Evolutionary conservation across 352 stramenopile species (phyloP).

Genomic region (Pythium aphanidermatum): DNA sequence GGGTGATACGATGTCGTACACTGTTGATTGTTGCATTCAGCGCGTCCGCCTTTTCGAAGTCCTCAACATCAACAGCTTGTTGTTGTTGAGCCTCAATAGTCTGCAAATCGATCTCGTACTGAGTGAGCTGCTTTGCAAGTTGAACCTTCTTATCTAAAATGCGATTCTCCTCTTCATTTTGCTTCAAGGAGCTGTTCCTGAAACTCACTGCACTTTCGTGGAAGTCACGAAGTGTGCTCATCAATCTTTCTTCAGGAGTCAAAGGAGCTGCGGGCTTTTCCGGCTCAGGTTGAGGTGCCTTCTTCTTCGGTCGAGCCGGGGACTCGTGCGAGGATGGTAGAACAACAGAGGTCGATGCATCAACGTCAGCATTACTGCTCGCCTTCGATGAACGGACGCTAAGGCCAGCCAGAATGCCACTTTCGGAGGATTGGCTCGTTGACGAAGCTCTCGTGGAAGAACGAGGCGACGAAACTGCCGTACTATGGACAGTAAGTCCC

Average conservation of each 20-base stretch:
- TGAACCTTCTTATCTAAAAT: slow-evolving; percentile 64
- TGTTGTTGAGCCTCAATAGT: slow-evolving; percentile 80
- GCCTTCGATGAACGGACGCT: slow-evolving; percentile 32
- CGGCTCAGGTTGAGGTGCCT: slow-evolving; percentile 16
- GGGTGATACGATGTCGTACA: slow-evolving; percentile 71
- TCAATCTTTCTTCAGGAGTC: slow-evolving; percentile 61
- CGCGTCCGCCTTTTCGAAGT: slow-evolving; percentile 81
- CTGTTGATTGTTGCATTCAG: slow-evolving; percentile 80
- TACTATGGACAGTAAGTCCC: slow-evolving; percentile 61
- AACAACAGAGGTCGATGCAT: slow-evolving; percentile 20
- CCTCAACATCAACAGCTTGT: slow-evolving; percentile 70
- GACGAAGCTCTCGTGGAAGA: slow-evolving; percentile 14
- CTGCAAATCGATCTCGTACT: slow-evolving; percentile 74
- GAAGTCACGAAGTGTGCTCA: slow-evolving; percentile 68
- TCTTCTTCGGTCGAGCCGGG: too few relatives aligned
- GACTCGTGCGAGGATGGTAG: too few relatives aligned
- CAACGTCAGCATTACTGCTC: slow-evolving; percentile 14
- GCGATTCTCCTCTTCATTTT: slow-evolving; percentile 69
- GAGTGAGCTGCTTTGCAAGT: slow-evolving; percentile 58
- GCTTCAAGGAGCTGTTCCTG: slow-evolving; percentile 47
- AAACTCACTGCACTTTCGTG: slow-evolving; percentile 68
- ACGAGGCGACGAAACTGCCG: slow-evolving; percentile 24
- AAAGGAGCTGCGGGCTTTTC: slow-evolving; percentile 21
- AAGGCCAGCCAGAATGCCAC: slow-evolving; percentile 46
- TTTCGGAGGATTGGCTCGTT: slow-evolving; percentile 11